Percentiles rank a stretch among this genome's conserved stretches.
phyloP scores from a whole-genome alignment of 2,329 filamentous ascomycete species.

The Lasiodiplodia citricola region DNA sequence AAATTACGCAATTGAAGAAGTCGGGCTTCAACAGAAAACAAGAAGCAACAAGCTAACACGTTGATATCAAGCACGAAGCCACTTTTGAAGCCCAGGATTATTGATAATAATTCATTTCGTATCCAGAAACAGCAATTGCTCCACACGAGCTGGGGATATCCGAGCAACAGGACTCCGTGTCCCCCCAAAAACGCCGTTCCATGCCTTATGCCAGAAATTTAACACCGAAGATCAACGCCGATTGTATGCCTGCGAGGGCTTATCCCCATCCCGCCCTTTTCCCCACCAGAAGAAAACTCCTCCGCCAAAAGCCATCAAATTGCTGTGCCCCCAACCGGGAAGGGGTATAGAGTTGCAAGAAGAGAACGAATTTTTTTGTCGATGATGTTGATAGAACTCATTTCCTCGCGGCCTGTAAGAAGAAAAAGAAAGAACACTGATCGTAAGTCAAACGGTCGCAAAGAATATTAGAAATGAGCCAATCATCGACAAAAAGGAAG shows the following conservation, averaged over 20 bases:
- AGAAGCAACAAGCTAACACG: neutral
- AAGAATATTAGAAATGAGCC: neutral
- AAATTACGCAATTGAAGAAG: neutral
- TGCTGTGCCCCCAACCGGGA: neutral
- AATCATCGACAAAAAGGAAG: neutral
- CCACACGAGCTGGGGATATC: slow-evolving; percentile 21
- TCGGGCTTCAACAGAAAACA: neutral
- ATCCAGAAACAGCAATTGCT: neutral
- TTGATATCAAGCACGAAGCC: neutral
- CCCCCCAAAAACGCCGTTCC: slow-evolving; percentile 1
- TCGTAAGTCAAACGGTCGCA: slow-evolving; percentile 9
- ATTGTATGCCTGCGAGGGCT: no score
- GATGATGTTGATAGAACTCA: neutral
- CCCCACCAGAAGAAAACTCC: neutral
- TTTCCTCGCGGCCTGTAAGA: slow-evolving; percentile 11
- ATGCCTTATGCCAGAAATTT: neutral
- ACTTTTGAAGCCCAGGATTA: neutral
- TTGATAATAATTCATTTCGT: neutral
- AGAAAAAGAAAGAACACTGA: slow-evolving; percentile 4
- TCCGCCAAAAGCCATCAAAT: no score
- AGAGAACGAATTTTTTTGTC: neutral
- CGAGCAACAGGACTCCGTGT: neutral
- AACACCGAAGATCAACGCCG: no score
- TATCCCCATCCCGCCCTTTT: neutral
- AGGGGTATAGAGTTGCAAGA: neutral